Base-by-base conservation (phyloP, 345 rosid species). In the Geranium rotundifolium region DNA sequence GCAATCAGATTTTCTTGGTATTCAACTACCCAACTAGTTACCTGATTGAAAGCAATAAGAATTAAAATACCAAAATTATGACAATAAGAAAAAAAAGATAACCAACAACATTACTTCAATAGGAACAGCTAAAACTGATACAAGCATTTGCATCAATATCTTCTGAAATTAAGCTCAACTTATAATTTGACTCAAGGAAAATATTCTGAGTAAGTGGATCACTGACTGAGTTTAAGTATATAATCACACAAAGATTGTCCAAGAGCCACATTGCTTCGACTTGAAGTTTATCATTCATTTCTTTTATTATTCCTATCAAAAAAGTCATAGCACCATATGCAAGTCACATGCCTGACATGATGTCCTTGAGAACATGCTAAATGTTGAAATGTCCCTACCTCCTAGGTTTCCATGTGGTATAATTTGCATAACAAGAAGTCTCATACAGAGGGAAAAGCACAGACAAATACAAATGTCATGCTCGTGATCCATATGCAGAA, bases 11-110 rank as follows among this genome's bases (percentile, higher is more conserved):
- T 95, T 59, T 95, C 99, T 86, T 95, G 99, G 80, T 88, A 93
- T 69, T 90, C 96, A 75, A 93, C 97, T 15, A 93, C 97, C 99
- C 99, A 93, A 62, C 99, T 91, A 71, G 99, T 93, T 19, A 93
- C 97, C 99, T 93, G 70, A 64, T 65, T 57, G 64, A 64, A 75
- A 50, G 67, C 60, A 69, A 63, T 34, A 66, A 77, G 29, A 74
- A 71, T 63, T 27, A 55, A 58, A 58, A 75, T 59, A 58, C 49
- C 66, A 49, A 54, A 54, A 60, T 18, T 30, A 78, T 10, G 68
- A 9, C 16, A 46, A 46, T 10, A 12, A 46, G 52, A 46, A 12
- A 46, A 3, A 46, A 46, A 14, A 14, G 52, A 23, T 23, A 23
- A 46, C 52, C 10, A 46, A 9, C 16, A 14, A 46, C 10, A 9